phyloP scores from a whole-genome alignment of 2,329 filamentous ascomycete genomes.

The Colletotrichum magnum region DNA sequence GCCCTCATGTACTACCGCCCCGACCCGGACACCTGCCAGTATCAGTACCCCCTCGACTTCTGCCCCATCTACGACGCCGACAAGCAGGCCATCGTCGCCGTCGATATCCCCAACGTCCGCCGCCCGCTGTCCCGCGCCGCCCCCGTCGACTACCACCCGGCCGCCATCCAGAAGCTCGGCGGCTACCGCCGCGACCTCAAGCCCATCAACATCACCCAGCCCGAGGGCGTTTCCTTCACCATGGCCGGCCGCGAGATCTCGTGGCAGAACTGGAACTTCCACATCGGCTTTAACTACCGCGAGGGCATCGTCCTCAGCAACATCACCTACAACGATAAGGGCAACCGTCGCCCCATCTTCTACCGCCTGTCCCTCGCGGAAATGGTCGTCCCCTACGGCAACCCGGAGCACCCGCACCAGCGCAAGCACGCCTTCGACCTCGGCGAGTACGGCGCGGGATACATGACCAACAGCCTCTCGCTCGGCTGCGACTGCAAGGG shows the following conservation, averaged over 20 bases:
- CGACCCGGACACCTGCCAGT: constrained; percentile 87
- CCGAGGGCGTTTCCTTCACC: constrained; percentile 89
- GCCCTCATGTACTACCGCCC: constrained; percentile 97
- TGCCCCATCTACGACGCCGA: constrained; percentile 91
- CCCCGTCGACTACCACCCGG: constrained; percentile 85
- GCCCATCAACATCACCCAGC: constrained; percentile 89
- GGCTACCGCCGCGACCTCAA: constrained; percentile 86
- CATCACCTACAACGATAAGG: constrained; percentile 90
- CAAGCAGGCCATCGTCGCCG: constrained; percentile 83
- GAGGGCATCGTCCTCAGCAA: constrained; percentile 93
- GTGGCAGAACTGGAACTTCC: constrained; percentile 96
- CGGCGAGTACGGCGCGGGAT: constrained; percentile 85
- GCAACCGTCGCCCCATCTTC: constrained; percentile 82
- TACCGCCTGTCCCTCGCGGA: constrained; percentile 91
- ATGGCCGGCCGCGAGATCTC: constrained; percentile 80
- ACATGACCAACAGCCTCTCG: constrained; percentile 85
- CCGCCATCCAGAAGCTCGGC: constrained; percentile 78
- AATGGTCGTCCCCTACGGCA: constrained; percentile 94
- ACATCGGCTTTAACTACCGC: constrained; percentile 94
- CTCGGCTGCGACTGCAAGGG: constrained; percentile 91
- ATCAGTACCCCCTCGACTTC: constrained; percentile 92
- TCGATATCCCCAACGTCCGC: constrained; percentile 85
- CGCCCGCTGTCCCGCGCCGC: constrained; percentile 79
- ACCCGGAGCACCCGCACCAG: constrained; percentile 84
- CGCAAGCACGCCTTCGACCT: constrained; percentile 85